Conservation (phyloP, 495 filamentous ascomycete genomes). For the Cryomyces minteri region DNA sequence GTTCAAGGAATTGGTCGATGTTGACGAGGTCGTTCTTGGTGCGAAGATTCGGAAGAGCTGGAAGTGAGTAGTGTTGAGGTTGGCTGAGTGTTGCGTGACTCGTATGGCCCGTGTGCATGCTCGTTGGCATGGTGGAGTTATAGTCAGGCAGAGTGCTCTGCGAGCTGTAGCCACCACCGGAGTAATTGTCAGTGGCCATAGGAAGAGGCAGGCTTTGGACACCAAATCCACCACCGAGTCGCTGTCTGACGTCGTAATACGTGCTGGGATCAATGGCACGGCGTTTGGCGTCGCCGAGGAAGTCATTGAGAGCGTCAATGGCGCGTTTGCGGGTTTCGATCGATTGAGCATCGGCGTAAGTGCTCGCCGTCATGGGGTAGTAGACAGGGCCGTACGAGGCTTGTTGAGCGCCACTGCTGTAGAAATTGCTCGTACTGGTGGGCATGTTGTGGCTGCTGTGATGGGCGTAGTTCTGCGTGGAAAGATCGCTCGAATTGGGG, state of each 20-base stretch:
- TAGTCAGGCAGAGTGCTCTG: slow-evolving; percentile 3
- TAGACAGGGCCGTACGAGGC: slow-evolving; percentile 51
- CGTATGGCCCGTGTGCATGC: not conserved
- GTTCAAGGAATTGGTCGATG: slow-evolving; percentile 83
- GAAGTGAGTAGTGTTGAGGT: slow-evolving; percentile 52
- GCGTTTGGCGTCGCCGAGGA: slow-evolving; percentile 82
- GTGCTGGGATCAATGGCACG: slow-evolving; percentile 71
- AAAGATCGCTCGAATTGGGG: slow-evolving; percentile 1
- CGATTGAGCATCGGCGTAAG: slow-evolving; percentile 26
- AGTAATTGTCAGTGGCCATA: slow-evolving; percentile 41
- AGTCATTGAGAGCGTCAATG: slow-evolving; percentile 78
- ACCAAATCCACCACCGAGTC: slow-evolving; percentile 35
- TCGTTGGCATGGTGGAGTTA: slow-evolving; percentile 5
- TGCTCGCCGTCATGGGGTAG: slow-evolving; percentile 41
- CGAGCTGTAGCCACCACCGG: slow-evolving; percentile 22
- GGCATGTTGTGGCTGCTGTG: slow-evolving; percentile 7
- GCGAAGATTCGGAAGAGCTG: slow-evolving; percentile 58
- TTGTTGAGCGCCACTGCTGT: slow-evolving; percentile 36
- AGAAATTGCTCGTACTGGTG: slow-evolving; percentile 25
- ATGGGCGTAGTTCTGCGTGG: slow-evolving; percentile 3
- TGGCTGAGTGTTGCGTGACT: slow-evolving; percentile 1
- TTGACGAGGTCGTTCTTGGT: slow-evolving; percentile 86
- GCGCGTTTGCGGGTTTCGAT: slow-evolving; percentile 62
- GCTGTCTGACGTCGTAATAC: slow-evolving; percentile 64
- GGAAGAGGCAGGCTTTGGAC: slow-evolving; percentile 54